Evolutionary conservation across 352 stramenopile genomes (phyloP).

Genomic region (Globisporangium solare): DNA sequence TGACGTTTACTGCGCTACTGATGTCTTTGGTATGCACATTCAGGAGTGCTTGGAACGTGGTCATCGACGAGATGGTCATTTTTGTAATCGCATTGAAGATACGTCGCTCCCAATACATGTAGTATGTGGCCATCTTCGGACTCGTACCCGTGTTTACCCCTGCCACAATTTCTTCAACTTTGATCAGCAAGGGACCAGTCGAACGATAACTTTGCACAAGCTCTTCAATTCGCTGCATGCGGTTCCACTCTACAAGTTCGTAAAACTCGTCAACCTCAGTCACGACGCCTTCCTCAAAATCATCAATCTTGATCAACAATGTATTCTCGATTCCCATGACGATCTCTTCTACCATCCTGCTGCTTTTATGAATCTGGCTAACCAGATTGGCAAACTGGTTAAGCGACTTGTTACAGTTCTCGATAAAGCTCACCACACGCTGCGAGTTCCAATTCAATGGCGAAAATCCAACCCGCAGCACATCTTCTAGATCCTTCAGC

Average conservation of each 20-base stretch:
- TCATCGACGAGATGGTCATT: constrained; percentile 95
- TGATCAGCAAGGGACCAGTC: constrained; percentile 92
- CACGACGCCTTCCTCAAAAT: constrained; percentile 86
- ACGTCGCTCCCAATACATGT: constrained; percentile 96
- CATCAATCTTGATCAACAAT: constrained; percentile 89
- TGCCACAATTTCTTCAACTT: constrained; percentile 95
- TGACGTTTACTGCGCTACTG: constrained; percentile 33
- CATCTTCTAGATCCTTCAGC: constrained; percentile 87
- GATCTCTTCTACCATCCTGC: constrained; percentile 94
- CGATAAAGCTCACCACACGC: constrained; percentile 93
- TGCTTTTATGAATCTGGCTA: constrained; percentile 93
- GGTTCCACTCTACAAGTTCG: constrained; percentile 90
- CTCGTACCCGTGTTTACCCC: constrained; percentile 90
- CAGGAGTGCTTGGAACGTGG: constrained; percentile 90
- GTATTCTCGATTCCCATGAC: constrained; percentile 88
- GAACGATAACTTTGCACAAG: constrained; percentile 93
- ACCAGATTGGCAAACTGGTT: constrained; percentile 93
- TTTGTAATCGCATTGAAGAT: constrained; percentile 97
- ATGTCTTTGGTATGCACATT: constrained; percentile 88
- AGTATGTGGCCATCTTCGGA: constrained; percentile 91
- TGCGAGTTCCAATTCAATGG: constrained; percentile 97
- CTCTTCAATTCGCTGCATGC: constrained; percentile 87
- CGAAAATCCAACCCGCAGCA: constrained; percentile 88
- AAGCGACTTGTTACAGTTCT: constrained; percentile 89
- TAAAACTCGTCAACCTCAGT: constrained; percentile 94